A percentile compares a stretch with the other conserved stretches of the same genome.
phyloP scores from a whole-genome alignment of 1,284 basidiomycete species.

The Ustilago cynodontis region DNA sequence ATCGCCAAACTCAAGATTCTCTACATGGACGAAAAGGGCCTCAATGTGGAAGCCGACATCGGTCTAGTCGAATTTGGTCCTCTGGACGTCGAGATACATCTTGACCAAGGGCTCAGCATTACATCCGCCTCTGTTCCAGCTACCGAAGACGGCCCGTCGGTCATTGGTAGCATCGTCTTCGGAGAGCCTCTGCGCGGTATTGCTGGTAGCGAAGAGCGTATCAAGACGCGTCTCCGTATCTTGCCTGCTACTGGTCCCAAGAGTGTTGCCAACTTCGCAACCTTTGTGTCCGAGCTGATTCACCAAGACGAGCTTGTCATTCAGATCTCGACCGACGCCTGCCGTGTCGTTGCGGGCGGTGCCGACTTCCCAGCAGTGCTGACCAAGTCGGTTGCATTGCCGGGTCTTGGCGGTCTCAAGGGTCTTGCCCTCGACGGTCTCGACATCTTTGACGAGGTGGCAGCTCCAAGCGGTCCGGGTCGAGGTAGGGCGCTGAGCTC shows the following conservation, averaged over 20 bases:
- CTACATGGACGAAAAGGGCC: slow-evolving; percentile 56
- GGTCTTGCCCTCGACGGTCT: slow-evolving; percentile 45
- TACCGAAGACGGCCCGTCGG: slow-evolving; percentile 8
- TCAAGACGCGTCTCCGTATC: slow-evolving; percentile 40
- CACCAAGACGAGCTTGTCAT: slow-evolving; percentile 28
- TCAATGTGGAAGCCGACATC: slow-evolving; percentile 50
- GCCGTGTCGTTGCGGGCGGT: slow-evolving; percentile 50
- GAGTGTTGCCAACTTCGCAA: slow-evolving; percentile 44
- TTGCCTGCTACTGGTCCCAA: slow-evolving; percentile 30
- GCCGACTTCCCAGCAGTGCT: slow-evolving; percentile 51
- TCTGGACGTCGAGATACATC: slow-evolving; percentile 47
- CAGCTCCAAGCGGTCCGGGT: slow-evolving; percentile 42
- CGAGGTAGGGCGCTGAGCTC: slow-evolving; percentile 40
- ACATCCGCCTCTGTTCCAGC: slow-evolving; percentile 3
- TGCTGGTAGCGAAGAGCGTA: slow-evolving; percentile 27
- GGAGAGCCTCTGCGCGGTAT: slow-evolving; percentile 46
- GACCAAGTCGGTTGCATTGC: slow-evolving; percentile 49
- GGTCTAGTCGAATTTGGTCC: slow-evolving; percentile 57
- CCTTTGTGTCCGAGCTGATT: slow-evolving; percentile 52
- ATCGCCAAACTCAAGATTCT: slow-evolving; percentile 50
- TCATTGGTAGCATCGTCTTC: slow-evolving; percentile 40
- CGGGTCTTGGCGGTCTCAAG: slow-evolving; percentile 53
- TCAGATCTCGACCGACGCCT: slow-evolving; percentile 37
- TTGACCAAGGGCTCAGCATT: slow-evolving; percentile 45
- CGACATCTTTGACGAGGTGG: slow-evolving; percentile 56